A percentile compares a stretch with the other conserved stretches of the same genome.
Evolutionary conservation across 2,329 filamentous ascomycete genomes (phyloP).

Genomic region (Aureobasidium pullulans): DNA sequence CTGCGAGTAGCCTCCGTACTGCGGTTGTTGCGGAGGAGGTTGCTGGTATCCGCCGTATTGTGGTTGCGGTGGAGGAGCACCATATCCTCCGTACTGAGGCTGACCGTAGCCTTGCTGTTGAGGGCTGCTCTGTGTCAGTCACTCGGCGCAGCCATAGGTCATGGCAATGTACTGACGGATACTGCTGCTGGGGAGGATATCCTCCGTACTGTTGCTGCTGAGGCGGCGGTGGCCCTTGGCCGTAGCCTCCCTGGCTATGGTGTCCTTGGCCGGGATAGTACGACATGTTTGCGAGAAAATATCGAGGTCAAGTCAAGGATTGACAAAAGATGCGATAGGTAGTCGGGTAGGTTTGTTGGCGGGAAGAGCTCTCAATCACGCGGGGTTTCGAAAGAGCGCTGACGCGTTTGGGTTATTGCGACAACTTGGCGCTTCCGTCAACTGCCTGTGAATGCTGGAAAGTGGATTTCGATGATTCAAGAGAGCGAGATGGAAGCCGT

Average conservation of each 20-base stretch:
- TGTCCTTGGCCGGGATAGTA: constrained; percentile 16
- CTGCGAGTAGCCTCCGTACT: constrained; percentile 33
- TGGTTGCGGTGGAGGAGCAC: constrained; percentile 32
- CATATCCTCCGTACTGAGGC: constrained; percentile 30
- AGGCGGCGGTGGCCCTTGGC: constrained; percentile 32
- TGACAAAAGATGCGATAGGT: neutral
- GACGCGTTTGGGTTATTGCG: neutral
- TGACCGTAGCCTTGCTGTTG: constrained; percentile 23
- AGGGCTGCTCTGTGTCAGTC: constrained; percentile 3
- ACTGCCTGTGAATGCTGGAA: neutral
- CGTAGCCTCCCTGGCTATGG: constrained; percentile 22
- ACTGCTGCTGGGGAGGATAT: constrained; percentile 18
- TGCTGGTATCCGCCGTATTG: constrained; percentile 27
- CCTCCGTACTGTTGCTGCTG: constrained; percentile 30
- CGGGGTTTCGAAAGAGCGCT: neutral
- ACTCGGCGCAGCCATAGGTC: neutral
- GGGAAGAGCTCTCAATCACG: neutral
- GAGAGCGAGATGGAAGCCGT: neutral
- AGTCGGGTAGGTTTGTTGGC: neutral
- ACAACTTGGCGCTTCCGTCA: constrained; percentile 2
- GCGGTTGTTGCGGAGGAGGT: constrained; percentile 31
- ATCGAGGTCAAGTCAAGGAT: no score
- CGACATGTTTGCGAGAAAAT: constrained; percentile 10
- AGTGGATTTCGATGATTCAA: neutral
- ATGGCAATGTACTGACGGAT: constrained; percentile 14